Conservation (phyloP, 371 early-diverging fungal species). For the Amoeboaphelidium protococcarum region DNA sequence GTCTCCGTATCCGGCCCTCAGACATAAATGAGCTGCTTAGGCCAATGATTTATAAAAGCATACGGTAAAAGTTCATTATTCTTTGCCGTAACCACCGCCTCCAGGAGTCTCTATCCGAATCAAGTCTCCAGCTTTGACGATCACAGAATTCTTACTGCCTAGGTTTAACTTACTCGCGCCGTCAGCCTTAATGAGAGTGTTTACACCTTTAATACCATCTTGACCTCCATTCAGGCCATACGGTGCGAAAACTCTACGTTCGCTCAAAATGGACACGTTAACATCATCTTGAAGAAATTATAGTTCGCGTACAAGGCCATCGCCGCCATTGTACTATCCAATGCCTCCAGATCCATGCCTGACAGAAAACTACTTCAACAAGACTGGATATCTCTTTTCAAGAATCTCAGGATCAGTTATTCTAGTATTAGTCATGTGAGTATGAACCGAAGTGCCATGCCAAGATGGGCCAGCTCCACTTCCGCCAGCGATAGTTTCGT, state of each 20-base stretch:
- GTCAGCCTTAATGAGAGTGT: conserved; percentile 42
- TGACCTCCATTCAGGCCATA: conserved; percentile 63
- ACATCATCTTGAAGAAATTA: conserved; percentile 40
- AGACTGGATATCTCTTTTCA: conserved; percentile 76
- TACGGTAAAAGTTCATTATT: no score
- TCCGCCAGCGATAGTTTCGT: conserved; percentile 74
- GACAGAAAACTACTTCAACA: conserved; percentile 54
- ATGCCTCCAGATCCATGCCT: conserved; percentile 47
- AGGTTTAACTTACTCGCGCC: conserved; percentile 27
- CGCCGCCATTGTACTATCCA: conserved; percentile 60
- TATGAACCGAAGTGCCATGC: conserved; percentile 51
- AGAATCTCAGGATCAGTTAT: conserved; percentile 90
- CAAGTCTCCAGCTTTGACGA: conserved; percentile 45
- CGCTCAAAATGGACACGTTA: conserved; percentile 69
- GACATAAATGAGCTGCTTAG: no score
- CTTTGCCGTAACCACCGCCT: conserved; percentile 40
- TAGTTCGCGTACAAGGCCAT: conserved; percentile 59
- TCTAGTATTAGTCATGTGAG: conserved; percentile 89
- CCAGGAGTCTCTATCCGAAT: conserved; percentile 71
- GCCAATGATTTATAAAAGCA: no score
- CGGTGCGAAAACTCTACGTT: conserved; percentile 65
- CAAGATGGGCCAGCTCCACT: conserved; percentile 70
- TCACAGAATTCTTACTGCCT: conserved; percentile 60
- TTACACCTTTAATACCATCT: conserved; percentile 38
- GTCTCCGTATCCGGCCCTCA: no score